Percentiles rank a stretch among this genome's conserved stretches.
These are phyloP conservation scores for Salix brachista DNA, from an alignment of 345 rosid genomes.

Conservation along the genomic window DNA sequence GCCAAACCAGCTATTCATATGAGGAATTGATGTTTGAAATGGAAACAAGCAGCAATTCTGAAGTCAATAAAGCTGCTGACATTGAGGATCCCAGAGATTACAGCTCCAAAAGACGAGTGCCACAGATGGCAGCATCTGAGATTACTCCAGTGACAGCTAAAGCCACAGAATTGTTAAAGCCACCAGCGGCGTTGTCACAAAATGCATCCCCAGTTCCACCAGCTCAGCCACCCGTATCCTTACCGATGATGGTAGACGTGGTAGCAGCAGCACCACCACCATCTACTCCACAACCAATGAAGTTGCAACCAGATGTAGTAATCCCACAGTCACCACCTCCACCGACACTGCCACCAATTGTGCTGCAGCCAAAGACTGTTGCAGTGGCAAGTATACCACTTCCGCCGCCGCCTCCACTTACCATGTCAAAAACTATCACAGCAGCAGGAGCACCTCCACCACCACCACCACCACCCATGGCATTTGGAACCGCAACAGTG, in stretches of 20 bases:
- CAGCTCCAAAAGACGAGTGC: not conserved
- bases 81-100: conserved; percentile 9
- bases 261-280: not conserved
- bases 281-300: conserved; percentile 4
- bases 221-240: not conserved
- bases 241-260: not conserved
- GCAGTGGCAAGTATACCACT: not conserved
- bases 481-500: not conserved
- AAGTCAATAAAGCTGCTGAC: conserved; percentile 15
- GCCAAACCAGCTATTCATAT: not conserved
- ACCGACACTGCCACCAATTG: conserved; percentile 27
- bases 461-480: not conserved
- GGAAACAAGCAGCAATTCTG: not conserved
- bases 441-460: not conserved
- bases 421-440: not conserved
- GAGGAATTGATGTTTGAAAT: not conserved
- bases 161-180: not conserved
- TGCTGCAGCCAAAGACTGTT: not conserved
- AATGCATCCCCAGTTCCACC: conserved; percentile 4
- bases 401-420: conserved; percentile 20
- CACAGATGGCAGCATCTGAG: not conserved
- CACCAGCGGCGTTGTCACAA: not conserved
- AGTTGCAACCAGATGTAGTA: conserved; percentile 8
- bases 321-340: conserved; percentile 3
- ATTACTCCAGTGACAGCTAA: not conserved